phyloP scores from a whole-genome alignment of 208 protist genomes.

The Acanthamoeba culbertsoni region DNA sequence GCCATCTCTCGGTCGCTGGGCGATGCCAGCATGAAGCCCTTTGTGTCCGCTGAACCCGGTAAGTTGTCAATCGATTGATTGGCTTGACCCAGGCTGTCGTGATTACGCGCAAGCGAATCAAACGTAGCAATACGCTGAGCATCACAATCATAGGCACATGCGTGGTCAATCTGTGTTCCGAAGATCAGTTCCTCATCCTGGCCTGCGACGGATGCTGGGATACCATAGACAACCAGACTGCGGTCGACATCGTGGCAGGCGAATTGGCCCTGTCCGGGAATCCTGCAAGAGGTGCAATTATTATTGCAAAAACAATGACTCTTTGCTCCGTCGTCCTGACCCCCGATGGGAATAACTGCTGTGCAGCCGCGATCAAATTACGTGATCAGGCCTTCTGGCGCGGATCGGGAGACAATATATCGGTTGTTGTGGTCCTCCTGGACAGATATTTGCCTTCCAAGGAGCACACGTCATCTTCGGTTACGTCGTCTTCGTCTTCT shows the following conservation, averaged over 20 bases:
- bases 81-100: background rate
- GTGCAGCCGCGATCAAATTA: constrained; percentile 2
- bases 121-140: no score
- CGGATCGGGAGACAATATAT: constrained; percentile 7
- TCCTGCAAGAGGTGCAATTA: background rate
- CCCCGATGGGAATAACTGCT: background rate
- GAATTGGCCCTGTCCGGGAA: background rate
- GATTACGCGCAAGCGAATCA: background rate
- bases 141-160: no score
- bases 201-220: constrained; percentile 61
- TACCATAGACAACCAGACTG: constrained; percentile 39
- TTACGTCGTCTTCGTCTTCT: background rate
- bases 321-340: background rate
- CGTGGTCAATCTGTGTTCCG: constrained; percentile 27
- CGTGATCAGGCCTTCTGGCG: constrained; percentile 26
- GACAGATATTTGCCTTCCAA: background rate
- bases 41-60: constrained; percentile 34
- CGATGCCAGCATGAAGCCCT: constrained; percentile 56
- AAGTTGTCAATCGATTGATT: background rate
- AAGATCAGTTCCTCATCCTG: constrained; percentile 54
- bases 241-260: constrained; percentile 7
- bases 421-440: background rate
- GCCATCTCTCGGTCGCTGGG: constrained; percentile 56
- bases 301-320: background rate
- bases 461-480: background rate